Conservation (phyloP, 305 asterid species). For the Nicotiana rustica region DNA sequence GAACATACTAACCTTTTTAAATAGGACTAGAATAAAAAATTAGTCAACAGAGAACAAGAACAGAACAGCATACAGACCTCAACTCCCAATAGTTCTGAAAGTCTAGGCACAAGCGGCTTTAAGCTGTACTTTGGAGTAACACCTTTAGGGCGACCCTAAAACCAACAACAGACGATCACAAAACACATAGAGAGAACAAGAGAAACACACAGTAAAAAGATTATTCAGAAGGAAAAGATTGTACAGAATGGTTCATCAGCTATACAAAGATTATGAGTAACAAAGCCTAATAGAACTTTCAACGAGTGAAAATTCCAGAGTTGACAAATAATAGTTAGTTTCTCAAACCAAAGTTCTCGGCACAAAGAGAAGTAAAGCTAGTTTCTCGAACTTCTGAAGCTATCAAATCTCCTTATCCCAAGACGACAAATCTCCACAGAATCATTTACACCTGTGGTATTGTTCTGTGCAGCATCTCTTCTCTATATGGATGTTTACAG, state of each 20-base stretch:
- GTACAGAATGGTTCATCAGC: not conserved
- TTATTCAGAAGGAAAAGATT: not conserved
- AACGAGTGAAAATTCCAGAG: conserved; percentile 18
- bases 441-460: not conserved
- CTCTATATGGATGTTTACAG: not conserved
- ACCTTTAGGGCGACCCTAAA: conserved; percentile 92
- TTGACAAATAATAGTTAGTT: not conserved
- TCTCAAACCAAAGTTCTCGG: not conserved
- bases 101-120: conserved; percentile 87
- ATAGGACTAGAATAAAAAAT: not conserved
- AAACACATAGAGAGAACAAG: not conserved
- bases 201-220: not conserved
- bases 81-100: conserved; percentile 74
- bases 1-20: conserved; percentile 23
- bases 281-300: not conserved
- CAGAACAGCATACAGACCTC: conserved; percentile 55
- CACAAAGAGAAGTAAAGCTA: not conserved
- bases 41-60: conserved; percentile 9
- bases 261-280: not conserved
- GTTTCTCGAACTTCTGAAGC: not conserved
- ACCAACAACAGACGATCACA: conserved; percentile 32
- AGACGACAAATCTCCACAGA: not conserved
- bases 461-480: conserved; percentile 15
- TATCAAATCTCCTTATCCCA: not conserved
- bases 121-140: conserved; percentile 89